These are phyloP conservation scores for Centaurea solstitialis DNA, from an alignment of 129 eudicot genomes.

Conservation along the genomic window DNA sequence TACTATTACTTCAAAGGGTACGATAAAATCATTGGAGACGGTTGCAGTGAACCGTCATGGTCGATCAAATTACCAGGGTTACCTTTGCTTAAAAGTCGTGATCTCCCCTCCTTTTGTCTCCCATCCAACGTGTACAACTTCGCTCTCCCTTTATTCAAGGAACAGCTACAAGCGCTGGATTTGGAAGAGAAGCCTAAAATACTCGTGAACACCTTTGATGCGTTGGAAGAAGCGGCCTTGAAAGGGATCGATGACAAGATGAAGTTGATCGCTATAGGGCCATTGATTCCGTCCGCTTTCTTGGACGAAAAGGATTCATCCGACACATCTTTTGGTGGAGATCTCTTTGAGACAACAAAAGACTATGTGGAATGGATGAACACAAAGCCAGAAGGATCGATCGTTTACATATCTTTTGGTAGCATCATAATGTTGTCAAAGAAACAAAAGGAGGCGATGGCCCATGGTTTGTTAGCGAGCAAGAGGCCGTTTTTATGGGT, in stretches of 20 bases:
- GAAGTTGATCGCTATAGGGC: slow-evolving; percentile 34
- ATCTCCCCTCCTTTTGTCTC: slow-evolving; percentile 40
- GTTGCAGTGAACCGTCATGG: slow-evolving; percentile 20
- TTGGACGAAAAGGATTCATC: slow-evolving; percentile 24
- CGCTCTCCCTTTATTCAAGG: slow-evolving; percentile 14
- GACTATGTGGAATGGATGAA: slow-evolving; percentile 27
- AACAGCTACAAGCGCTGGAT: slow-evolving; percentile 26
- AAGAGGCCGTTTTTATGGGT: slow-evolving; percentile 38
- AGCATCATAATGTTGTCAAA: slow-evolving; percentile 18
- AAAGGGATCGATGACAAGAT: slow-evolving; percentile 22
- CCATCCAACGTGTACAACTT: slow-evolving; percentile 20
- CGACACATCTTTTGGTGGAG: slow-evolving; percentile 19
- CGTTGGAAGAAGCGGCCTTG: slow-evolving; percentile 31
- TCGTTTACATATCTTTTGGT: slow-evolving; percentile 35
- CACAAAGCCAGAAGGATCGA: slow-evolving; percentile 21
- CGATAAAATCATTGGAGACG: slow-evolving; percentile 11
- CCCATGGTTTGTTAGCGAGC: slow-evolving; percentile 3
- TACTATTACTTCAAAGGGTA: slow-evolving; percentile 50
- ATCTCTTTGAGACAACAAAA: slow-evolving; percentile 12
- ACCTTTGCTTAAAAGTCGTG: slow-evolving; percentile 22
- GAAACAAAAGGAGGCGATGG: slow-evolving; percentile 36
- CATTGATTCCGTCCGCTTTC: slow-evolving; percentile 36
- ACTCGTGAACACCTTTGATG: slow-evolving; percentile 41
- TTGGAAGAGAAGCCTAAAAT: slow-evolving; percentile 32
- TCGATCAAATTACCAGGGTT: slow-evolving; percentile 42